phyloP scores from a whole-genome alignment of 805 yeast species.

The Ogataea pignaliae region DNA sequence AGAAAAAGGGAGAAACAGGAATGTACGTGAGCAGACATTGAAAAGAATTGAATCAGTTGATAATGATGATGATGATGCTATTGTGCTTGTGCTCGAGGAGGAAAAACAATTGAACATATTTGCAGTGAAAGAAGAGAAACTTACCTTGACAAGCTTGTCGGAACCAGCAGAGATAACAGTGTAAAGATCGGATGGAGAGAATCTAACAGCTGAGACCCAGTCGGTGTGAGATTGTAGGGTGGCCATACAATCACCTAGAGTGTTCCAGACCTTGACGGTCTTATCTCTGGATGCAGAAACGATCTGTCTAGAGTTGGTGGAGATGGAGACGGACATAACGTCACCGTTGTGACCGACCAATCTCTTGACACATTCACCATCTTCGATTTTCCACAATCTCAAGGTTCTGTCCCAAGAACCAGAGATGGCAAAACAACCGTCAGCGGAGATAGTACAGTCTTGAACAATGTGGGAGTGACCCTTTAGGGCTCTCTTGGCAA shows the following conservation, averaged over 20 bases:
- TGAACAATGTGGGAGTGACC: constrained; percentile 99
- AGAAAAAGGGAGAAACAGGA: neutral
- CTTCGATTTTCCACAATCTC: constrained; percentile 95
- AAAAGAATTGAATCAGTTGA: neutral
- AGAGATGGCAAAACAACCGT: constrained; percentile 95
- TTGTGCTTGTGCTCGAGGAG: neutral
- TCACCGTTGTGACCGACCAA: constrained; percentile 98
- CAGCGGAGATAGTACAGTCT: constrained; percentile 96
- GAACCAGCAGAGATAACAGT: constrained; percentile 96
- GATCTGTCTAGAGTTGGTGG: constrained; percentile 94
- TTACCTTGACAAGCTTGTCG: constrained; percentile 98
- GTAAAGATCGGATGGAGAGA: constrained; percentile 77
- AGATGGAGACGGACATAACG: constrained; percentile 94
- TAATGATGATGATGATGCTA: neutral
- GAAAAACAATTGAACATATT: neutral
- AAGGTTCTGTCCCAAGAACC: constrained; percentile 99
- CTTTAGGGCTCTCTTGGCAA: constrained; percentile 92
- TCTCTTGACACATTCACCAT: constrained; percentile 91
- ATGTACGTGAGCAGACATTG: neutral
- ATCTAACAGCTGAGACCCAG: constrained; percentile 98
- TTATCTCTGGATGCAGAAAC: constrained; percentile 99
- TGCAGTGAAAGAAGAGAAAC: constrained; percentile 36
- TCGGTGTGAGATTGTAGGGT: constrained; percentile 94
- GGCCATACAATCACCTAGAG: constrained; percentile 94
- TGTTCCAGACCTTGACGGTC: constrained; percentile 99